phyloP scores from a whole-genome alignment of 306 rosid species.

The Cucurbita argyrosperma region DNA sequence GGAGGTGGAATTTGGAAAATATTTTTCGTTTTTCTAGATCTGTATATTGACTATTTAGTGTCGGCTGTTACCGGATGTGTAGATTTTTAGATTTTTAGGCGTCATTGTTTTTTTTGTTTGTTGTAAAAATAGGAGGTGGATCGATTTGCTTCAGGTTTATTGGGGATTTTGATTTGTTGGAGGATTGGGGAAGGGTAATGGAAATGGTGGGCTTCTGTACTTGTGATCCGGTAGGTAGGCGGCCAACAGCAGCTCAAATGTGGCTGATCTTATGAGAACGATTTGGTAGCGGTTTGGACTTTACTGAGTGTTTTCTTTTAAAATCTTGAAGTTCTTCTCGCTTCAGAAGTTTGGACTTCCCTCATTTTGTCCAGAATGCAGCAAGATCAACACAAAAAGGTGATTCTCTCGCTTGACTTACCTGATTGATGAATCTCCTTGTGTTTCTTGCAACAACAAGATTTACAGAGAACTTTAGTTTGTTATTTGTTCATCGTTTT shows the following conservation, averaged over 20 bases:
- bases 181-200: constrained; percentile 28
- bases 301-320: constrained; percentile 7
- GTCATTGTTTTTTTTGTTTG: background rate
- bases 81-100: background rate
- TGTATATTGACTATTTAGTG: background rate
- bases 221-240: constrained; percentile 68
- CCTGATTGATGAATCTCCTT: background rate
- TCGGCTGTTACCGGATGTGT: background rate
- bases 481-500: background rate
- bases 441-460: background rate
- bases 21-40: constrained; percentile 5
- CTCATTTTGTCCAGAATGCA: constrained; percentile 37
- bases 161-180: background rate
- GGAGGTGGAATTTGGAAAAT: constrained; percentile 6
- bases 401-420: constrained; percentile 7
- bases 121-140: background rate
- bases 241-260: constrained; percentile 43
- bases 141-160: background rate
- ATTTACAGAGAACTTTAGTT: background rate
- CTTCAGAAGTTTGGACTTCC: constrained; percentile 10
- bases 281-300: constrained; percentile 19
- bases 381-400: constrained; percentile 78
- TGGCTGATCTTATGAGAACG: constrained; percentile 33
- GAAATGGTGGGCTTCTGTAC: constrained; percentile 31
- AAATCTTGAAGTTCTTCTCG: background rate